These are phyloP conservation scores for Pontederia paniculata DNA, from an alignment of 176 grass and related monocot species.

Conservation along the genomic window DNA sequence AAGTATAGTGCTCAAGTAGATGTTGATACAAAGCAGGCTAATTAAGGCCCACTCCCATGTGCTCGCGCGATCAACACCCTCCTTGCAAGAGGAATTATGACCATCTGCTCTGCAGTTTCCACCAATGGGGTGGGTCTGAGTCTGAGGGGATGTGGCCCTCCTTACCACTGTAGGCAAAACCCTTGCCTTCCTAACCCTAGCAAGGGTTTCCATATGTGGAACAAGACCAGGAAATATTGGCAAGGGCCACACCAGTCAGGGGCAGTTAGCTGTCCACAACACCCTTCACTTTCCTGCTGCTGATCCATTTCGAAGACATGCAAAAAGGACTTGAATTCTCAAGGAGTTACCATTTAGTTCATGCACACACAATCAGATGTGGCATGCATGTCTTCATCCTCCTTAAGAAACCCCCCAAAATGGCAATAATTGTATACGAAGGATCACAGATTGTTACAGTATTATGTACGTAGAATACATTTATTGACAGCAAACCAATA, in stretches of 20 bases:
- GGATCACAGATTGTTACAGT: not conserved
- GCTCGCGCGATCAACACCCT: too few relatives aligned
- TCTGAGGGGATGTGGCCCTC: not conserved
- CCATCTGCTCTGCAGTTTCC: slow-evolving; percentile 8
- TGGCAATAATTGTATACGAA: not conserved
- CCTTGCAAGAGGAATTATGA: not conserved
- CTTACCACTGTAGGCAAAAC: slow-evolving; percentile 2
- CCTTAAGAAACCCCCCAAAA: not conserved
- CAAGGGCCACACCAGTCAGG: slow-evolving; percentile 12
- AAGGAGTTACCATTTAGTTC: not conserved
- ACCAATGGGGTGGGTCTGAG: too few relatives aligned
- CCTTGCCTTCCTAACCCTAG: slow-evolving; percentile 3
- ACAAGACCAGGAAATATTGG: not conserved
- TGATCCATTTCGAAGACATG: not conserved
- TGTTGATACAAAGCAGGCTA: too few relatives aligned
- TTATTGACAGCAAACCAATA: too few relatives aligned
- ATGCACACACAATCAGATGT: not conserved
- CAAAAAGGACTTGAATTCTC: not conserved
- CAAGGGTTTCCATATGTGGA: not conserved
- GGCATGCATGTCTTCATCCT: not conserved
- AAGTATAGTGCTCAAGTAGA: too few relatives aligned
- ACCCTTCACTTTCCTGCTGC: not conserved
- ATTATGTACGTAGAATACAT: not conserved
- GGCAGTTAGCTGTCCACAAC: slow-evolving; percentile 18
- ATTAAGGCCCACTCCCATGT: too few relatives aligned